Evolutionary conservation across 179 eudicot species (phyloP).

Genomic region (Spinacia oleracea): DNA sequence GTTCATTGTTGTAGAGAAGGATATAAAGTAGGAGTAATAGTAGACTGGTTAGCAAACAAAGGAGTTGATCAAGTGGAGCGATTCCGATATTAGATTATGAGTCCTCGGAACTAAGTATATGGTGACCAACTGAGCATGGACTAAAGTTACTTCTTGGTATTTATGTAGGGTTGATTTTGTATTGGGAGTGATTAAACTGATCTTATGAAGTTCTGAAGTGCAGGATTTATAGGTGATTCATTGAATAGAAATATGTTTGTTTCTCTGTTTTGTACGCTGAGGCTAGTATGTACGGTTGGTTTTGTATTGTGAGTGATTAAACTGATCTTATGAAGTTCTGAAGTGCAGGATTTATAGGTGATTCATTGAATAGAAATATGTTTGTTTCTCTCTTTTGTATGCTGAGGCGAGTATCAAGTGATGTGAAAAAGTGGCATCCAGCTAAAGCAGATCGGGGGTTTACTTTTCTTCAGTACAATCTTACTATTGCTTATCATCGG

Average conservation of each 20-base stretch:
- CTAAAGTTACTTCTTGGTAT: neutral
- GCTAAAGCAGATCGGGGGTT: slow-evolving; percentile 93
- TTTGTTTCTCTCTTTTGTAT: slow-evolving; percentile 91
- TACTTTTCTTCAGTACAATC: slow-evolving; percentile 85
- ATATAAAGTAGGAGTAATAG: no score
- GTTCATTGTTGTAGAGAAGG: no score
- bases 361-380: slow-evolving; percentile 96
- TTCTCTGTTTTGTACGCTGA: slow-evolving; percentile 79
- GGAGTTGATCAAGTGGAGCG: no score
- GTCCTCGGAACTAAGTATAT: no score
- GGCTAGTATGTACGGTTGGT: slow-evolving; percentile 40
- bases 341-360: slow-evolving; percentile 97
- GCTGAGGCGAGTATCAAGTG: slow-evolving; percentile 57
- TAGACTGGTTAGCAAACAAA: no score
- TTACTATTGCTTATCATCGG: slow-evolving; percentile 89
- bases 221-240: slow-evolving; percentile 99
- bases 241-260: slow-evolving; percentile 98
- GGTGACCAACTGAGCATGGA: neutral
- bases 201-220: slow-evolving; percentile 47
- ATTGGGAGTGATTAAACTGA: slow-evolving; percentile 9
- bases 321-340: slow-evolving; percentile 36
- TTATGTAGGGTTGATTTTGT: neutral
- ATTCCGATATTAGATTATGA: no score
- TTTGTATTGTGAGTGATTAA: neutral
- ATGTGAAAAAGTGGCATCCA: slow-evolving; percentile 98